Evolutionary conservation across 164 flowering plant species (phyloP).

Genomic region (Piper betle): DNA sequence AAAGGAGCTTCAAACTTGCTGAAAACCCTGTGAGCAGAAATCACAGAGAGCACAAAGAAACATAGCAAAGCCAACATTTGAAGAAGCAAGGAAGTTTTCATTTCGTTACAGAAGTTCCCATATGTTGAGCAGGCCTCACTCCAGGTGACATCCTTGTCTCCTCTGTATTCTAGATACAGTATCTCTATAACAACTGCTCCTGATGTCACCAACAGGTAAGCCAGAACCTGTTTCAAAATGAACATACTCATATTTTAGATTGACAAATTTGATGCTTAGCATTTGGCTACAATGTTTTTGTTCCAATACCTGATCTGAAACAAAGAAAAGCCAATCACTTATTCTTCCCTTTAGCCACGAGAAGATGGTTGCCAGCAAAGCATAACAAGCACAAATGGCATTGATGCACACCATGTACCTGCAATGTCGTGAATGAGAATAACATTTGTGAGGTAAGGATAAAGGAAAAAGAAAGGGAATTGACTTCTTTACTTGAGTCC

Average conservation of each 20-base stretch:
- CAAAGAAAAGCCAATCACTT: constrained; percentile 80
- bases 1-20: constrained; percentile 50
- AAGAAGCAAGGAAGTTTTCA: constrained; percentile 41
- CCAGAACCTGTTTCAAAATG: constrained; percentile 37
- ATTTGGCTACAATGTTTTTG: not conserved
- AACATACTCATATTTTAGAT: not conserved
- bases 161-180: constrained; percentile 51
- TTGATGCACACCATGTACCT: constrained; percentile 73
- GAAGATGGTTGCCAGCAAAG: constrained; percentile 36
- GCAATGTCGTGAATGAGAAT: constrained; percentile 1
- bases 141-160: constrained; percentile 67
- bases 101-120: constrained; percentile 55
- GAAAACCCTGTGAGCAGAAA: constrained; percentile 68
- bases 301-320: constrained; percentile 66
- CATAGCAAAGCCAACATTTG: constrained; percentile 44
- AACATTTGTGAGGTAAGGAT: not conserved
- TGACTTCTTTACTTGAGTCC: not conserved
- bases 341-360: constrained; percentile 42
- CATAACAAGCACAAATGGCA: constrained; percentile 55
- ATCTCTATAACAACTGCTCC: constrained; percentile 48
- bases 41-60: constrained; percentile 48
- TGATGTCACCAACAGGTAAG: constrained; percentile 74
- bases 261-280: not conserved
- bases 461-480: not conserved
- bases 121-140: constrained; percentile 73